Evolutionary conservation across 2,329 filamentous ascomycete genomes (phyloP).

Genomic region (Aspergillus floridensis): DNA sequence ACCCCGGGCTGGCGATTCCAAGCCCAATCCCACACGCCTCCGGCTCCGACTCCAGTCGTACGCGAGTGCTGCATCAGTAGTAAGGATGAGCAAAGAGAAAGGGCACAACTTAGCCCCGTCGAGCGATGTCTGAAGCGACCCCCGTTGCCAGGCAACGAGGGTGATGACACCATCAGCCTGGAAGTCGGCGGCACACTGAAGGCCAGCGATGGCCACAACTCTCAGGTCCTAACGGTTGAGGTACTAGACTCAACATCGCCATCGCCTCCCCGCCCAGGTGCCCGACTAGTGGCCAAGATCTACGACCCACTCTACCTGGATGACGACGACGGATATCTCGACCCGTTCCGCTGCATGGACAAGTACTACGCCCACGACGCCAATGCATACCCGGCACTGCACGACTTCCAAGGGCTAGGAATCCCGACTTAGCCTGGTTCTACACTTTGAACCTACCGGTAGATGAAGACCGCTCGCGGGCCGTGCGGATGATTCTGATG

Average conservation of each 20-base stretch:
- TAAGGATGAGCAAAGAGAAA: constrained; percentile 16
- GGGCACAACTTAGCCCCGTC: constrained; percentile 11
- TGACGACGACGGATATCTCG: constrained; percentile 19
- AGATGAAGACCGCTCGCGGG: constrained; percentile 7
- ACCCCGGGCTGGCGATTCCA: constrained; percentile 19
- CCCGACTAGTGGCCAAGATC: constrained; percentile 21
- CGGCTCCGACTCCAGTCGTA: constrained; percentile 17
- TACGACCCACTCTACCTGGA: constrained; percentile 26
- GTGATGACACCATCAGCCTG: constrained; percentile 13
- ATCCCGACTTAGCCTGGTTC: constrained; percentile 25
- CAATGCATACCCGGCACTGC: constrained; percentile 15
- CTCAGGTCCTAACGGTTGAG: constrained; percentile 20
- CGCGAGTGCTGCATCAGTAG: constrained; percentile 12
- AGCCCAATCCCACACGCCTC: constrained; percentile 15
- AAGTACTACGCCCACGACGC: constrained; percentile 26
- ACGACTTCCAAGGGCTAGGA: constrained; percentile 18
- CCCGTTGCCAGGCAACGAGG: constrained; percentile 17
- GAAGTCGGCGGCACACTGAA: constrained; percentile 17
- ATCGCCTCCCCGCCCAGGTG: constrained; percentile 8
- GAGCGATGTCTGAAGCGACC: constrained; percentile 20
- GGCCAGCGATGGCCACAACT: constrained; percentile 18
- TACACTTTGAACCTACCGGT: constrained; percentile 22
- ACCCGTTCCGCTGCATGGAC: constrained; percentile 25
- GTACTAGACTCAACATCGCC: constrained; percentile 8
- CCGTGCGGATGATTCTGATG: constrained; percentile 23